These are phyloP conservation scores for Suhomyces prunicola DNA, from an alignment of 805 yeast genomes.

Conservation along the genomic window DNA sequence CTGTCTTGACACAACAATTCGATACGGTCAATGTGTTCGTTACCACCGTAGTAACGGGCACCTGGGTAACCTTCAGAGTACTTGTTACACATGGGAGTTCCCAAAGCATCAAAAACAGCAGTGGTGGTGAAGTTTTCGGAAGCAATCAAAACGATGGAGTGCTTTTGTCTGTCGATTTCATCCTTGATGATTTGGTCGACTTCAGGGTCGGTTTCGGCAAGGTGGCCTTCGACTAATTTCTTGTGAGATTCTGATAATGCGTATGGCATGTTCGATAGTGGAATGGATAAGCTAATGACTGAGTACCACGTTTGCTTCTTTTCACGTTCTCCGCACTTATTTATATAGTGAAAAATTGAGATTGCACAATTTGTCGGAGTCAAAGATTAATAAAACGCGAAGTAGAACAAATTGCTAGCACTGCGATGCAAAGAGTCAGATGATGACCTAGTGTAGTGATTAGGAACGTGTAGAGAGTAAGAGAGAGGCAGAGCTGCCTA, in stretches of 20 bases:
- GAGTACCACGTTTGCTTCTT: not conserved
- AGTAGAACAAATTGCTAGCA: not conserved
- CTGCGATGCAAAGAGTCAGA: not conserved
- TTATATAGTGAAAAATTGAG: not conserved
- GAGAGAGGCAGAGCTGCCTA: not conserved
- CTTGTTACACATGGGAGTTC: conserved; percentile 96
- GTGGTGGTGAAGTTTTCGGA: conserved; percentile 95
- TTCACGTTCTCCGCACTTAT: not conserved
- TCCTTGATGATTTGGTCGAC: conserved; percentile 71
- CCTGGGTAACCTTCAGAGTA: conserved; percentile 99
- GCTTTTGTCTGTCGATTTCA: conserved; percentile 84
- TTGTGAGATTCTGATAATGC: conserved; percentile 48
- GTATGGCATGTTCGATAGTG: conserved; percentile 32
- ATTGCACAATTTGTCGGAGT: conserved; percentile 3
- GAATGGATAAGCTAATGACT: not conserved
- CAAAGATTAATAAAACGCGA: conserved; percentile 1
- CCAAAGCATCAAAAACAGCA: conserved; percentile 90
- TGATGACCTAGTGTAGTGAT: not conserved
- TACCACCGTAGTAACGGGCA: conserved; percentile 97
- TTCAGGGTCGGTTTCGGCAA: conserved; percentile 77
- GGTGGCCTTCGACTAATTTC: conserved; percentile 57
- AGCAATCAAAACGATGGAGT: conserved; percentile 89
- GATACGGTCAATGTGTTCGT: conserved; percentile 87
- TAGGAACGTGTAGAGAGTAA: not conserved
- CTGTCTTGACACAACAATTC: conserved; percentile 88